Evolutionary conservation across 2,329 filamentous ascomycete genomes (phyloP).

Genomic region (Colletotrichum eleusines): DNA sequence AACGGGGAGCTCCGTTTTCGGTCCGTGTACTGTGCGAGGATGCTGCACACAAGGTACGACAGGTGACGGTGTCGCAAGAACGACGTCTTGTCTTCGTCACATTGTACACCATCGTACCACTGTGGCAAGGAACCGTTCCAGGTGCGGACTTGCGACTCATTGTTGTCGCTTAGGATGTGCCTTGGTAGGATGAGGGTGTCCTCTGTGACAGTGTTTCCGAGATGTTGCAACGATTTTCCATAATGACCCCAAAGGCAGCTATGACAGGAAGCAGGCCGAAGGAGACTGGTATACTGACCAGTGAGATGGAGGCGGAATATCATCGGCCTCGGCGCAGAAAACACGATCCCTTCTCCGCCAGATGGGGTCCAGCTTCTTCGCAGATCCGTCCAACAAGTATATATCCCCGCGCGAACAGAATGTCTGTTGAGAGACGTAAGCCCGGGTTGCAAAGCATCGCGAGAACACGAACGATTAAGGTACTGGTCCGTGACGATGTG

Average conservation of each 20-base stretch:
- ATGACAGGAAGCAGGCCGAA: background rate
- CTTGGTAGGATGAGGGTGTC: background rate
- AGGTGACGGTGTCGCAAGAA: slow-evolving; percentile 3
- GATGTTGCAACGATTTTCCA: background rate
- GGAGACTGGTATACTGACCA: background rate
- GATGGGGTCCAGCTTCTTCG: too few species aligned
- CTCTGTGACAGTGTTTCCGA: background rate
- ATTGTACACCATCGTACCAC: slow-evolving; percentile 1
- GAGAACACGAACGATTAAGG: slow-evolving; percentile 14
- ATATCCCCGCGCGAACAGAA: background rate
- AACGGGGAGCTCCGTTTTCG: background rate
- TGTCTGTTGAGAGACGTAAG: background rate
- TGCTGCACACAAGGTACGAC: slow-evolving; percentile 6
- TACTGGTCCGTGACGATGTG: slow-evolving; percentile 21
- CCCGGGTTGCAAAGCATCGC: background rate
- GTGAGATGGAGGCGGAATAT: background rate
- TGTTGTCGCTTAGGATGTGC: background rate
- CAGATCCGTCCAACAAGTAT: background rate
- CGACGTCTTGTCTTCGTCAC: background rate
- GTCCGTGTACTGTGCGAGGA: slow-evolving; percentile 2
- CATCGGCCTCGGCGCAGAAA: background rate
- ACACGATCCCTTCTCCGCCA: background rate
- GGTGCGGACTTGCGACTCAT: background rate
- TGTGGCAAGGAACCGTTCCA: background rate
- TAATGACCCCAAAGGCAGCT: background rate